phyloP scores from a whole-genome alignment of 2,329 filamentous ascomycete genomes.

The Sporothrix phasma region DNA sequence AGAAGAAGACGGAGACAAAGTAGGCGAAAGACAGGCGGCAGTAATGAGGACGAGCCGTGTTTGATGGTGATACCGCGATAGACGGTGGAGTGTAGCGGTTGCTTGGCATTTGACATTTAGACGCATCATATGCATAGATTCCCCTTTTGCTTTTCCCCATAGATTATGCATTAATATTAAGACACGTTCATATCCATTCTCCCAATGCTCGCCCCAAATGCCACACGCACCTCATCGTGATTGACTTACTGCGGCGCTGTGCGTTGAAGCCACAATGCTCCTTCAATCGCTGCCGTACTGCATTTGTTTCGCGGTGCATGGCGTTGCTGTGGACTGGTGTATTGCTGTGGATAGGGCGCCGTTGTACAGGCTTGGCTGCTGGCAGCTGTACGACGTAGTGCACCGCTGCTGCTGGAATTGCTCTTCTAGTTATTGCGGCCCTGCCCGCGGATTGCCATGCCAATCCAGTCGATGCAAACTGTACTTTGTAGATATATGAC shows the following conservation, averaged over 20 bases:
- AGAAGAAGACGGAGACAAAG: not conserved
- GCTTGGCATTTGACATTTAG: not conserved
- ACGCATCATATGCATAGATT: not conserved
- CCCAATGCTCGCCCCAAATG: too few relatives aligned
- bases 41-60: too few relatives aligned
- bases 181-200: not conserved
- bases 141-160: not conserved
- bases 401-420: too few relatives aligned
- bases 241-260: not conserved
- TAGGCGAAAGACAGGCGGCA: not conserved
- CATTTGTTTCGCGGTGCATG: not conserved
- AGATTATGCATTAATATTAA: not conserved
- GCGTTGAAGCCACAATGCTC: too few relatives aligned
- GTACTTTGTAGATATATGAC: too few relatives aligned
- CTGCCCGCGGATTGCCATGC: too few relatives aligned
- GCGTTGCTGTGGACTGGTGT: not conserved
- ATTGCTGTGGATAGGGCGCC: not conserved
- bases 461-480: too few relatives aligned
- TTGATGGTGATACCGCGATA: not conserved
- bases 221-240: not conserved
- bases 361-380: not conserved
- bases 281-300: not conserved
- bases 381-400: not conserved
- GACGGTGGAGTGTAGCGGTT: not conserved
- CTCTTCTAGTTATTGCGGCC: too few relatives aligned